These are phyloP conservation scores for Francoa sonchifolia DNA, from an alignment of 441 rosid species.

Conservation along the genomic window DNA sequence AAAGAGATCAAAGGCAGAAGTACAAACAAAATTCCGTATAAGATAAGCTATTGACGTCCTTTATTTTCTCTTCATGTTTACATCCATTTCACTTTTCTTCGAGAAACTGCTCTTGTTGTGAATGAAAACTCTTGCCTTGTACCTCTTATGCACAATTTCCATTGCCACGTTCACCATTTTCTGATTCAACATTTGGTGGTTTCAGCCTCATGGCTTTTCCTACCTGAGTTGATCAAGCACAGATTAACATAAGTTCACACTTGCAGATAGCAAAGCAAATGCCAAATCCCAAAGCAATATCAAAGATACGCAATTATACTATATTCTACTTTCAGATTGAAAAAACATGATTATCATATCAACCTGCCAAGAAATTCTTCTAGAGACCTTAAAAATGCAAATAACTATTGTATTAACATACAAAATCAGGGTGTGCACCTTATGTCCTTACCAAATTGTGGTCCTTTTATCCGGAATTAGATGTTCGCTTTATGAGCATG, in stretches of 20 bases:
- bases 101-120: conserved; percentile 15
- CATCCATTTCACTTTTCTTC: conserved; percentile 11
- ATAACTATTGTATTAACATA: background rate
- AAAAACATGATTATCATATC: no score
- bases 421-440: background rate
- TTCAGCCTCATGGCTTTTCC: conserved; percentile 69
- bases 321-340: no score
- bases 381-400: no score
- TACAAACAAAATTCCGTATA: no score
- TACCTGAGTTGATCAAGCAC: conserved; percentile 69
- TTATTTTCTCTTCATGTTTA: no score
- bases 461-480: conserved; percentile 71
- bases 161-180: conserved; percentile 27
- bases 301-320: background rate
- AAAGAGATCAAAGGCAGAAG: no score
- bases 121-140: conserved; percentile 39
- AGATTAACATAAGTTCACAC: conserved; percentile 9
- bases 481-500: conserved; percentile 54
- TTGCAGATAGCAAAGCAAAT: background rate
- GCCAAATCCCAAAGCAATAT: background rate
- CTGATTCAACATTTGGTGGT: conserved; percentile 5
- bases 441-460: conserved; percentile 39
- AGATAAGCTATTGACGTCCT: no score
- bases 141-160: conserved; percentile 28
- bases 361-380: no score